phyloP scores from a whole-genome alignment of 2,329 filamentous ascomycete species.

The Neurospora sp. region DNA sequence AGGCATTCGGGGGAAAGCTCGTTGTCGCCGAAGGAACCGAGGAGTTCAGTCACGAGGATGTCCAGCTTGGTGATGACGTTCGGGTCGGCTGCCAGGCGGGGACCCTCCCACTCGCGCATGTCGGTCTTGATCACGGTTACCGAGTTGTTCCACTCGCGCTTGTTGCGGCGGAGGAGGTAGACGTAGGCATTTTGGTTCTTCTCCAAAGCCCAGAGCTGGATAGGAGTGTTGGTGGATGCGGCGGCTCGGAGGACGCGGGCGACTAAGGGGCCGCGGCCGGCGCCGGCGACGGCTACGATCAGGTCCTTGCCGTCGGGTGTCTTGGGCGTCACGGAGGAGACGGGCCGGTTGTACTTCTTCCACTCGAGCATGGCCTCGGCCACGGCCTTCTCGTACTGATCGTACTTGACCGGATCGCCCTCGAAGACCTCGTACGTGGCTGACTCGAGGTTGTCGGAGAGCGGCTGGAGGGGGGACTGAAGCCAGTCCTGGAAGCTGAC shows the following conservation, averaged over 20 bases:
- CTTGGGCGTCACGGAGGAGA: slow-evolving; percentile 44
- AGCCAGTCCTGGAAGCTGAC: slow-evolving; percentile 79
- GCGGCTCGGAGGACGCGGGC: slow-evolving; percentile 78
- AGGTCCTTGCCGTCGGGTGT: slow-evolving; percentile 29
- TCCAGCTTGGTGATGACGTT: slow-evolving; percentile 58
- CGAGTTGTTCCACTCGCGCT: slow-evolving; percentile 64
- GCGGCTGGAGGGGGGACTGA: slow-evolving; percentile 85
- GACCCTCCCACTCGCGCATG: slow-evolving; percentile 94
- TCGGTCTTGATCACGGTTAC: slow-evolving; percentile 91
- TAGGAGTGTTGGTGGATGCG: slow-evolving; percentile 62
- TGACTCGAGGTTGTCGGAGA: slow-evolving; percentile 93
- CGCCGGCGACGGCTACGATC: slow-evolving; percentile 84
- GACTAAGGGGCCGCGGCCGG: slow-evolving; percentile 85
- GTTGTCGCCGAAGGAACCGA: slow-evolving; percentile 94
- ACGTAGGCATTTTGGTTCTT: slow-evolving; percentile 99
- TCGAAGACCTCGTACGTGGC: slow-evolving; percentile 98
- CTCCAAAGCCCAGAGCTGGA: slow-evolving; percentile 87
- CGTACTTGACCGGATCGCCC: slow-evolving; percentile 95
- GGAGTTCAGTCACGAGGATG: slow-evolving; percentile 85
- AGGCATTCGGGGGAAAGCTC: slow-evolving; percentile 90
- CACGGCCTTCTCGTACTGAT: slow-evolving; percentile 85
- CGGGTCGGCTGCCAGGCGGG: slow-evolving; percentile 29
- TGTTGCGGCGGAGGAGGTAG: slow-evolving; percentile 78
- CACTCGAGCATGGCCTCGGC: slow-evolving; percentile 74
- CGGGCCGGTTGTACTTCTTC: slow-evolving; percentile 60